Evolutionary conservation across 2,329 filamentous ascomycete species (phyloP).

Genomic region (Cladophialophora carrionii): DNA sequence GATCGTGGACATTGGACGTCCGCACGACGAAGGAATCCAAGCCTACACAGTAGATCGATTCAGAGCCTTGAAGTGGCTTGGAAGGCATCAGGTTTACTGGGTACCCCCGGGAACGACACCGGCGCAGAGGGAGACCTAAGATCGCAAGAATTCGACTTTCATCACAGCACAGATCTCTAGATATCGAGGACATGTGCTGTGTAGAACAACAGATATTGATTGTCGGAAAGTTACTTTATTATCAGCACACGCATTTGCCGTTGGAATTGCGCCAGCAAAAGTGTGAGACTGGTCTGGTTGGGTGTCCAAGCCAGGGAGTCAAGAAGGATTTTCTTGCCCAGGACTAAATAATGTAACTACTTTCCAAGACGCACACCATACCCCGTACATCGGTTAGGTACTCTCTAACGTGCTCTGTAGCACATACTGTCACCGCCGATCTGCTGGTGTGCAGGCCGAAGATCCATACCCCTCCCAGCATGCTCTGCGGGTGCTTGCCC

Average conservation of each 20-base stretch:
- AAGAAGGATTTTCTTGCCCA: background rate
- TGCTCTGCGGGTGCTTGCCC: background rate
- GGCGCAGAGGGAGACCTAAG: background rate
- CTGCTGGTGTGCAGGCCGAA: background rate
- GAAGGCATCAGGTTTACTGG: background rate
- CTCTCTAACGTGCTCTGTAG: background rate
- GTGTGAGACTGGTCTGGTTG: background rate
- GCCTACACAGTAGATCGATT: background rate
- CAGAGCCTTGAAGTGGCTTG: background rate
- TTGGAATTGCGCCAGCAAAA: background rate
- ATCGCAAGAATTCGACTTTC: background rate
- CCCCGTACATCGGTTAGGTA: too few relatives aligned
- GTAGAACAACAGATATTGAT: background rate
- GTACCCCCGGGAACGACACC: background rate
- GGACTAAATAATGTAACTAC: background rate
- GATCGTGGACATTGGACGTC: too few relatives aligned
- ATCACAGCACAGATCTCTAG: background rate
- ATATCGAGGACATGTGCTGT: background rate
- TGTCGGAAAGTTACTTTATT: background rate
- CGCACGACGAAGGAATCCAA: too few relatives aligned
- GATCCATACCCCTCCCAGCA: background rate
- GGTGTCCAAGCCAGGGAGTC: background rate
- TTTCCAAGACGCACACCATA: background rate
- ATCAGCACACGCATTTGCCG: background rate
- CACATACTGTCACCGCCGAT: background rate